Conservation (phyloP, 2,329 filamentous ascomycete genomes). For the Ceratocystiopsis minuta region DNA sequence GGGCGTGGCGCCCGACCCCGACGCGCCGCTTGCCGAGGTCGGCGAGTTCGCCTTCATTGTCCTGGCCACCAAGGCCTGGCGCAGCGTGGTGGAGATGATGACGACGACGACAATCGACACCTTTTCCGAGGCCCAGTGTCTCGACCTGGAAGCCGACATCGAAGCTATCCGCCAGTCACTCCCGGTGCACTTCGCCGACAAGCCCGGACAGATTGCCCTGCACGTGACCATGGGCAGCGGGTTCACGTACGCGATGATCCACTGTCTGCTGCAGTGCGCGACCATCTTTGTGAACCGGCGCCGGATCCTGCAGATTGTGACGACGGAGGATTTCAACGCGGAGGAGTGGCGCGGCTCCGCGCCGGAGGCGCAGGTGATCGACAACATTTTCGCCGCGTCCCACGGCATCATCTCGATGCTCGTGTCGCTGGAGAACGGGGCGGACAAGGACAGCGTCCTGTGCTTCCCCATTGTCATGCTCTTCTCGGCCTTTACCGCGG, state of each 20-base stretch:
- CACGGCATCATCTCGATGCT: slow-evolving; percentile 40
- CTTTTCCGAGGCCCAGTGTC: slow-evolving; percentile 36
- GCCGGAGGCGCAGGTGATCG: slow-evolving; percentile 31
- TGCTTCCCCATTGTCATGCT: slow-evolving; percentile 47
- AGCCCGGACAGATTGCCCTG: slow-evolving; percentile 40
- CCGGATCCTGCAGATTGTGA: slow-evolving; percentile 38
- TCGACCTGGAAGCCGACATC: slow-evolving; percentile 33
- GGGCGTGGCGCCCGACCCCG: slow-evolving; percentile 19
- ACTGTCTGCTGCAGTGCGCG: slow-evolving; percentile 41
- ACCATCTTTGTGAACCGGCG: slow-evolving; percentile 43
- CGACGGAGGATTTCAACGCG: slow-evolving; percentile 30
- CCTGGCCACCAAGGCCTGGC: slow-evolving; percentile 41
- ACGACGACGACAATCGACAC: slow-evolving; percentile 31
- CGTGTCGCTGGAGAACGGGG: slow-evolving; percentile 34
- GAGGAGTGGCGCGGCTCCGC: slow-evolving; percentile 32
- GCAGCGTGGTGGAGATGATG: slow-evolving; percentile 43
- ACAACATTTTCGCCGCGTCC: slow-evolving; percentile 38
- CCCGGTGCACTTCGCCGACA: slow-evolving; percentile 42
- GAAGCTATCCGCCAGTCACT: slow-evolving; percentile 34
- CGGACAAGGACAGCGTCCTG: slow-evolving; percentile 39
- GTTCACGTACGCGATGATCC: slow-evolving; percentile 44
- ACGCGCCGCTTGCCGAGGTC: slow-evolving; percentile 28
- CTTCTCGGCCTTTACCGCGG: slow-evolving; percentile 42
- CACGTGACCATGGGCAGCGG: slow-evolving; percentile 48
- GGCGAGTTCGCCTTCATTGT: slow-evolving; percentile 46